Evolutionary conservation across 2,329 filamentous ascomycete genomes (phyloP), one percentile per base, ranked within the genome.

Genomic region (Claviceps cyperi): DNA sequence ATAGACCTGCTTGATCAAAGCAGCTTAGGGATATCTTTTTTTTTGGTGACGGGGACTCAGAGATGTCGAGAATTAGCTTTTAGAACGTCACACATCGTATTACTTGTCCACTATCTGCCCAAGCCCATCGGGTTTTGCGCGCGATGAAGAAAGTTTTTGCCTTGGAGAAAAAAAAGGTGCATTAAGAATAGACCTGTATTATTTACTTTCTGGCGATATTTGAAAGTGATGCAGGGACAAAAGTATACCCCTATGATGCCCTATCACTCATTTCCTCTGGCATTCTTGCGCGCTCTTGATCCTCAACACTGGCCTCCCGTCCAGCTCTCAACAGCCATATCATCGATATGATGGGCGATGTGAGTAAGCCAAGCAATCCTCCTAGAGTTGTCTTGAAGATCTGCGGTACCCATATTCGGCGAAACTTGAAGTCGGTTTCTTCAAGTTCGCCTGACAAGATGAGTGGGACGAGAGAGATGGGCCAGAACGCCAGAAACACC

Each of bases 301-400:
- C 22, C 19, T 37, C 5, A 11, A 24, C n/a, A 28, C 22, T 14
- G 28, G 40, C 51, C 39, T 62, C 60, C 73, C 71, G 76, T 0
- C 73, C 74, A 9, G 69, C 72, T 50, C 71, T 66, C 46, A 70
- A 59, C 38, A 77, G 61, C 75, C 74, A 77, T 52, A 75, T 74
- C 19, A 65, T 55, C 37, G 69, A 70, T 62, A 75, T 71, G 8
- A 64, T 54, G 1, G 74, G 74, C 44, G 73, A 74, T 40, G 68
- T 69, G 41, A 75, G 48, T 44, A 75, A 53, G 6, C 68, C 71
- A 28, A 76, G 60, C 40, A 71, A 53, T 6, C 66, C 73, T 13
- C 73, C 74, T 37, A 73, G 64, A 14, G 75, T 57, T 11, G 68
- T 60, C 62, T 77, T 77, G 63, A 75, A 77, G 32, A 72, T 55